phyloP scores from a whole-genome alignment of 257 asterid species.

The Primulina tabacum region DNA sequence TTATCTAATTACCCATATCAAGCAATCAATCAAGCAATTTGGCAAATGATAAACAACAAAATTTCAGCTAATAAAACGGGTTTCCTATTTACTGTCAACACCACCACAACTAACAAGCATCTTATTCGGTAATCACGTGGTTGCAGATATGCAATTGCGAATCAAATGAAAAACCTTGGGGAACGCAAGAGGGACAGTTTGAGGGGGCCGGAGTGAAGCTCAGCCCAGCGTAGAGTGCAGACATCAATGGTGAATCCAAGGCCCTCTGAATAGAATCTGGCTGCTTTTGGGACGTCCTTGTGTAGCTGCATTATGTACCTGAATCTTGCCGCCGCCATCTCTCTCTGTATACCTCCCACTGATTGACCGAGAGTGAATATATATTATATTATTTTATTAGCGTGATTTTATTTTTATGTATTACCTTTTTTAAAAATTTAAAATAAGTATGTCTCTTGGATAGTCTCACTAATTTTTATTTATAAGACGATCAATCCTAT shows the following conservation, averaged over 20 bases:
- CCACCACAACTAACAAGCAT: too few species aligned
- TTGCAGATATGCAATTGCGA: too few species aligned
- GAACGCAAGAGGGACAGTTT: constrained; percentile 75
- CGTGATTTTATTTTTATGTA: too few species aligned
- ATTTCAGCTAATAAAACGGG: background rate
- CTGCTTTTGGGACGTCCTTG: constrained; percentile 91
- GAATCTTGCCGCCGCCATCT: constrained; percentile 63
- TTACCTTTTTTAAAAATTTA: too few species aligned
- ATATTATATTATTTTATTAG: too few species aligned
- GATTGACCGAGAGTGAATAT: too few species aligned
- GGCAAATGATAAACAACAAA: background rate
- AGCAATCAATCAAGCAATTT: background rate
- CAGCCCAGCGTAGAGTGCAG: constrained; percentile 93
- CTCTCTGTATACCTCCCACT: constrained; percentile 12
- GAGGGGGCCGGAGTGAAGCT: constrained; percentile 86
- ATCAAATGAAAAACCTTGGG: constrained; percentile 36
- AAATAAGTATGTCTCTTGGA: too few species aligned
- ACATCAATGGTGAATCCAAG: constrained; percentile 69
- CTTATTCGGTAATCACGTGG: too few species aligned
- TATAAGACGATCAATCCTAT: too few species aligned
- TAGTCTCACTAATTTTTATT: too few species aligned
- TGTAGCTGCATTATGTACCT: constrained; percentile 79
- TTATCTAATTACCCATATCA: background rate
- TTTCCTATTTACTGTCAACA: too few species aligned
- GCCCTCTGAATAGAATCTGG: constrained; percentile 81